Conservation (phyloP, 257 asterid species). For the Apocynum venetum region DNA sequence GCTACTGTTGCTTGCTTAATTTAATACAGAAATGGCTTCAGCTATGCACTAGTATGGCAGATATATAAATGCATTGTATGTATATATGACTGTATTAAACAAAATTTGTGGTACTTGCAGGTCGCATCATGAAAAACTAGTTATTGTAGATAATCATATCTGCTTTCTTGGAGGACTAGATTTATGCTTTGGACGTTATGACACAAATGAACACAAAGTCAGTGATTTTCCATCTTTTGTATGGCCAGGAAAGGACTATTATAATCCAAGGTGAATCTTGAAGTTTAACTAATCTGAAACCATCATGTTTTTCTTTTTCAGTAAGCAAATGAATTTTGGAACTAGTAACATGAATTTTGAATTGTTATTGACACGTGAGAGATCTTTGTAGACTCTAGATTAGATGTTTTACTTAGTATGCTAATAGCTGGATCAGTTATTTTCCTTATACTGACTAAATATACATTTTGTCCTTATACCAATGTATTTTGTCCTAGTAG, state of each 20-base stretch:
- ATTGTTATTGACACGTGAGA: too few relatives aligned
- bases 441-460: too few relatives aligned
- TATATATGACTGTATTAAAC: conserved; percentile 2
- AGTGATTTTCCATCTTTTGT: conserved; percentile 60
- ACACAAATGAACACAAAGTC: conserved; percentile 69
- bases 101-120: conserved; percentile 36
- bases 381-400: too few relatives aligned
- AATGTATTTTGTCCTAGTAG: too few relatives aligned
- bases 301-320: neutral
- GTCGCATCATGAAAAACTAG: conserved; percentile 99
- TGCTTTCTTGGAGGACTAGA: conserved; percentile 92
- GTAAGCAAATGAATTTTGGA: too few relatives aligned
- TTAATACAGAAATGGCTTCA: neutral
- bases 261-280: conserved; percentile 73
- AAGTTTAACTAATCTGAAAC: neutral
- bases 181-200: conserved; percentile 93
- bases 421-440: too few relatives aligned
- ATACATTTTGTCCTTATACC: too few relatives aligned
- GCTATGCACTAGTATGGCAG: neutral
- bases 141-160: conserved; percentile 73
- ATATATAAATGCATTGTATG: neutral
- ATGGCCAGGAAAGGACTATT: conserved; percentile 98
- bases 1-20: conserved; percentile 13
- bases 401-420: too few relatives aligned
- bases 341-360: too few relatives aligned